phyloP scores from a whole-genome alignment of 768 basidiomycete genomes.

The Lactarius trivialis region DNA sequence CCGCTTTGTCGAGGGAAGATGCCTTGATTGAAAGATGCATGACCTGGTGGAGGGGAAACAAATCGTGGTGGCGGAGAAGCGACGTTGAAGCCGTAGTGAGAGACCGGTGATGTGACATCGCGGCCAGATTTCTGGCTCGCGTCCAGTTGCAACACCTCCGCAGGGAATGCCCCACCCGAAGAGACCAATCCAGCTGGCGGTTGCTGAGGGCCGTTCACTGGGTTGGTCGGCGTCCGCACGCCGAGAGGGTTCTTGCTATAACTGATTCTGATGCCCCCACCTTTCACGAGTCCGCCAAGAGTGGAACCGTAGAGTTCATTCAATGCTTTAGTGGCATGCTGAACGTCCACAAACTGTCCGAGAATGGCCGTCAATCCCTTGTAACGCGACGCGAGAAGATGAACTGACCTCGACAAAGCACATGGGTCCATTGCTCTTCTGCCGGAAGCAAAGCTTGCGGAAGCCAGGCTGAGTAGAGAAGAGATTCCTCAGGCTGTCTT shows the following conservation, averaged over 20 bases:
- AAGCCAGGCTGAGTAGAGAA: conserved; percentile 80
- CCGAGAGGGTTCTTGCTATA: conserved; percentile 99
- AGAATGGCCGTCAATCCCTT: neutral
- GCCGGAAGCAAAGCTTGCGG: conserved; percentile 88
- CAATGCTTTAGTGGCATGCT: conserved; percentile 78
- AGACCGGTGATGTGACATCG: conserved; percentile 30
- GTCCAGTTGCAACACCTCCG: conserved; percentile 22
- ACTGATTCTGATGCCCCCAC: conserved; percentile 90
- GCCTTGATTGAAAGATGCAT: conserved; percentile 20
- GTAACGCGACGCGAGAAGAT: neutral
- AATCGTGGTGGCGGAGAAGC: conserved; percentile 34
- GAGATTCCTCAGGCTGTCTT: conserved; percentile 77
- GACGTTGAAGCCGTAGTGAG: conserved; percentile 31
- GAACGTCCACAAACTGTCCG: conserved; percentile 82
- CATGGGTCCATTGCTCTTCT: conserved; percentile 98
- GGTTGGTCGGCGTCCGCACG: conserved; percentile 69
- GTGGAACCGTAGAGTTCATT: conserved; percentile 86
- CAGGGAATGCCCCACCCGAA: conserved; percentile 17
- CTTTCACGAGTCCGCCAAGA: conserved; percentile 88
- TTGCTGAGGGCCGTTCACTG: conserved; percentile 26
- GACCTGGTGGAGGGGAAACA: conserved; percentile 31
- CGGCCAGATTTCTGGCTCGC: conserved; percentile 25
- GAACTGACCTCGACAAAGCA: conserved; percentile 88
- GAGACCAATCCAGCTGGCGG: conserved; percentile 19
- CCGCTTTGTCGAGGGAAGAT: conserved; percentile 25